Evolutionary conservation across 179 eudicot genomes (phyloP).

Genomic region (Carnegiea gigantea): DNA sequence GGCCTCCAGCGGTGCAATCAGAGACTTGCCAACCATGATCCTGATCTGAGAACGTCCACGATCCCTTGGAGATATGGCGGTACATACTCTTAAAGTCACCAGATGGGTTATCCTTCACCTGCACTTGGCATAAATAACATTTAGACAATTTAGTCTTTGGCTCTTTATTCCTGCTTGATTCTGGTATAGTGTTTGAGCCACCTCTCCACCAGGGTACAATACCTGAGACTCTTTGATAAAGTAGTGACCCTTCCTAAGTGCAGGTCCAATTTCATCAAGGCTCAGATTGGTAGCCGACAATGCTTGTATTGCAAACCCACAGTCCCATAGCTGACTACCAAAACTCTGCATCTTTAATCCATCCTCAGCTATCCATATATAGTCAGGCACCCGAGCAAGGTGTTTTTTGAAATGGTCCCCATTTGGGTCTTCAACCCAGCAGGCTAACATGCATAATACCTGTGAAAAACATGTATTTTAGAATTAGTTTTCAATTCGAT

Average conservation of each 20-base stretch:
- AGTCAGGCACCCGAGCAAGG: conserved; percentile 66
- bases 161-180: neutral
- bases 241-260: conserved; percentile 41
- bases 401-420: conserved; percentile 55
- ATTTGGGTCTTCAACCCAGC: conserved; percentile 66
- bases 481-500: neutral
- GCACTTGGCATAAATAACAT: neutral
- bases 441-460: conserved; percentile 49
- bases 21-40: conserved; percentile 77
- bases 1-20: conserved; percentile 59
- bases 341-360: conserved; percentile 73
- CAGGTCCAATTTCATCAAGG: conserved; percentile 38
- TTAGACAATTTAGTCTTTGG: neutral
- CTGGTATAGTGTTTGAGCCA: no score
- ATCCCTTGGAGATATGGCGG: conserved; percentile 54
- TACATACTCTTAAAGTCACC: conserved; percentile 46
- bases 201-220: neutral
- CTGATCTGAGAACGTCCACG: conserved; percentile 60
- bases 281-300: conserved; percentile 33
- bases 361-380: conserved; percentile 74
- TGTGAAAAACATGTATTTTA: neutral
- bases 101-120: conserved; percentile 47
- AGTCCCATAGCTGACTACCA: conserved; percentile 61
- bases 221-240: conserved; percentile 54
- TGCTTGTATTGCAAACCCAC: conserved; percentile 50